Evolutionary conservation across 139 green algal genomes (phyloP), one percentile per base, ranked within the genome.

Genomic region (Closterium sp.): DNA sequence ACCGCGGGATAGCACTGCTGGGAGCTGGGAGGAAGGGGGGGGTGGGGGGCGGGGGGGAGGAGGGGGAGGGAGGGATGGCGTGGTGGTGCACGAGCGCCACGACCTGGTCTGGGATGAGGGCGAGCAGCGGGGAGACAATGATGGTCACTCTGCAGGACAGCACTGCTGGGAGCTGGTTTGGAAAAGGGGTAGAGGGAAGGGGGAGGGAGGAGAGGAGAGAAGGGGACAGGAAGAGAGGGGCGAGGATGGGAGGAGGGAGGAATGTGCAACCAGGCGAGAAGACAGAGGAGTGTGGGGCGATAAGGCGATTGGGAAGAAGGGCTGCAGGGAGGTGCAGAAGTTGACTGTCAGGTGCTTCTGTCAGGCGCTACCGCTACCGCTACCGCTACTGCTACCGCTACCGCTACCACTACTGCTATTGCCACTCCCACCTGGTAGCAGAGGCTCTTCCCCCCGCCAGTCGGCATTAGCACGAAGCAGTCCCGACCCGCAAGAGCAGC

Each of bases 381-480:
- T 16, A 83, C 64, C 64, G 16, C 64, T 16, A 83, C 64, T 83
- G 64, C 64, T 16, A 83, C 10, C 64, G 16, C 64, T 16, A 83
- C 64, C 64, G 16, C 64, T 16, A 83, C 64, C 64, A 83, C 64
- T 16, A 83, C 64, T 16, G 16, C 64, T 16, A 83, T 16, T 16
- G 16, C 64, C 64, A 83, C 64, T 87, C 30, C 43, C 85, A 96
- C 94, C 88, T 95, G 93, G 84, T 95, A 96, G 87, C 97, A 98
- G 34, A 99, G 94, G 84, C 94, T 97, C 93, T 98, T 98, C 84
- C 96, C 97, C n/a, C 97, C 97, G 2, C 97, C 97, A 0, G 97
- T 99, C 23, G 97, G 97, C 97, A 99, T 98, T 28, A 99, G 95
- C 87, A 99, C 97, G 87, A 99, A 97, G 36, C 92, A 90, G 93